Base-by-base conservation (phyloP, 306 rosid genomes). In the Rosa lucieae region DNA sequence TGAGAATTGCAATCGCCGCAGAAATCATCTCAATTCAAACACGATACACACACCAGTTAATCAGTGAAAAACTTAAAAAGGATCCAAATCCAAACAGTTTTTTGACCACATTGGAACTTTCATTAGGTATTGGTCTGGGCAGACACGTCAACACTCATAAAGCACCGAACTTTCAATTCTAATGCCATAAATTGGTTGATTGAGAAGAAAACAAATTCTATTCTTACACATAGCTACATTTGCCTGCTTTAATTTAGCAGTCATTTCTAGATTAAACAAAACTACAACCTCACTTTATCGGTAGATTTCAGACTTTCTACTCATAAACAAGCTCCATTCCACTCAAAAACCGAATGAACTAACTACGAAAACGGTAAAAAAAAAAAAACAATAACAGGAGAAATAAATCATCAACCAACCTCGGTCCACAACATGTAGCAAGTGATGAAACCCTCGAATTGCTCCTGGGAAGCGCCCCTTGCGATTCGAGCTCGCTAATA, bases 351-450 rank as follows among this genome's bases (percentile, higher is more conserved):
- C 15, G 5, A 72, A 51, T 1, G 68, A 81, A 78, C 48, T 42
- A 73, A 42, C 53, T n/a, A 21, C 58, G 37, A 29, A 72, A 73
- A 15, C 9, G 2, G 37, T 2, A 15, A 11, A 14, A 8, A 43
- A 43, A 8, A 8, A 43, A 18, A 46, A 29, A 73, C 26, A 18
- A 10, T 1, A 44, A 14, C 53, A 39, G 47, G 43, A 13, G 2
- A 40, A 62, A 75, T 26, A 53, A 32, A 32, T 51, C 63, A 35
- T 49, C 77, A 67, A 89, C 95, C 66, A 81, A 95, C 99, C 98
- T 96, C 76, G 98, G 99, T 83, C 99, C 99, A 80, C 99, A 96
- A 74, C 99, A 96, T 3, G 98, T 96, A 69, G 99, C 99, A 70
- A 96, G 97, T 20, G 99, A 95, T 39, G 99, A 95, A 86, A 92